Evolutionary conservation across 495 filamentous ascomycete genomes (phyloP), one percentile per base, ranked within the genome.

Genomic region (Bombardia bombarda): DNA sequence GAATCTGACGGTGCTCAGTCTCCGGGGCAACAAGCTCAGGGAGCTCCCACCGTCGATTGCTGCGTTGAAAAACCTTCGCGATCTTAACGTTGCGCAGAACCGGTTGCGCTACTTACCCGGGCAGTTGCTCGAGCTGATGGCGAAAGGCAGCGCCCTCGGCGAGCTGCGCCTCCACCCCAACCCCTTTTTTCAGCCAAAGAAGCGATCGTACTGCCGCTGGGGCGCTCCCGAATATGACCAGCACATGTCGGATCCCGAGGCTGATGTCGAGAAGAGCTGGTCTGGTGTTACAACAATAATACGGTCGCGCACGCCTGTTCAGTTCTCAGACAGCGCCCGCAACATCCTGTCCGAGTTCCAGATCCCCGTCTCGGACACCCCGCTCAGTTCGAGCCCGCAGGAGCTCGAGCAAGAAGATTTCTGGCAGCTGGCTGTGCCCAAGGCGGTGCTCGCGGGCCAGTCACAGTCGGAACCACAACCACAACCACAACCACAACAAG

Each of bases 1-100:
- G 25, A 57, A 75, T 45, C 60, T 92, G 24, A 80, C 72, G 3
- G 77, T 84, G 7, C 74, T 94, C 23, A 87, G 75, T 55, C 63
- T 94, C 38, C 81, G 87, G 4, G 75, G 70, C 43, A 93, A 90
- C 60, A 54, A 73, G 22, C 67, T 94, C 7, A 62, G 55, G 0
- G 73, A 80, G 26, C 65, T 94, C 7, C 84, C 84, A 5, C 63
- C 77, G 1, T 66, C 72, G 0, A 84, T 93, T 31, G 66, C 68
- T n/a, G 74, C 72, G 28, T 65, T 93, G 12, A 66, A 56, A 4
- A 77, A 79, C 32, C 64, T 94, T 4, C 61, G 72, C 51, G 73
- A 79, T 23, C 68, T 92, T 7, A 89, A 89, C 41, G 45, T 94
- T 12, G 74, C 81, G 5, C 70, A 82, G 33, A 92, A 92, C 49